Evolutionary conservation across 2,329 filamentous ascomycete species (phyloP).

Genomic region (Aspergillus sp.): DNA sequence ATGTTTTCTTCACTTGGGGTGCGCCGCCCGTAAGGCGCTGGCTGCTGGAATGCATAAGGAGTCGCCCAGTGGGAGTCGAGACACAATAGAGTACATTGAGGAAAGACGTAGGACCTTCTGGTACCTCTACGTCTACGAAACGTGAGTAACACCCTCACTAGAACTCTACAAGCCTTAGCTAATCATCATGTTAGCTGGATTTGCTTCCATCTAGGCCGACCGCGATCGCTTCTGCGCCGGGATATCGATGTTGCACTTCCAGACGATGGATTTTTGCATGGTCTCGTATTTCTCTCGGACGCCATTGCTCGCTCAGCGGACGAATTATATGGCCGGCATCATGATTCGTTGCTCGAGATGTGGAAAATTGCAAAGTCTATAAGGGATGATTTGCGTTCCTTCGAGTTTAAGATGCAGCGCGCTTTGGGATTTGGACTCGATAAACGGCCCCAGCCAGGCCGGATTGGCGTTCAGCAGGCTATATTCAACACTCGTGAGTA

Average conservation of each 20-base stretch:
- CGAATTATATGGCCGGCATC: conserved; percentile 47
- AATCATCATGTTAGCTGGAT: conserved; percentile 42
- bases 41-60: conserved; percentile 52
- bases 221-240: conserved; percentile 44
- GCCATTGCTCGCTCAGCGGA: conserved; percentile 47
- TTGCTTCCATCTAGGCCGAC: conserved; percentile 50
- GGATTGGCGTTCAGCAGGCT: conserved; percentile 46
- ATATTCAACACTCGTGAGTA: conserved; percentile 47
- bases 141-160: conserved; percentile 31
- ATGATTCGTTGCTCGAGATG: conserved; percentile 46
- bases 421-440: conserved; percentile 42
- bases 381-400: conserved; percentile 34
- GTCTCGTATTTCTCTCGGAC: conserved; percentile 43
- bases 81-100: conserved; percentile 39
- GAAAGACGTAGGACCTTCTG: conserved; percentile 46
- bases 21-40: conserved; percentile 48
- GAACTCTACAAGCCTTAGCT: not conserved
- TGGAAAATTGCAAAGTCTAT: conserved; percentile 42
- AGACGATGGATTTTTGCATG: conserved; percentile 45
- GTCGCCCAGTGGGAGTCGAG: conserved; percentile 35
- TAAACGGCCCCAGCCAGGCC: conserved; percentile 41
- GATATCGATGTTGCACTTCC: conserved; percentile 44
- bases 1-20: conserved; percentile 47
- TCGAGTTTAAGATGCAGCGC: conserved; percentile 33
- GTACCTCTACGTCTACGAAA: conserved; percentile 51